Base-by-base conservation (phyloP, 768 basidiomycete species). In the Collybiopsis confluens region DNA sequence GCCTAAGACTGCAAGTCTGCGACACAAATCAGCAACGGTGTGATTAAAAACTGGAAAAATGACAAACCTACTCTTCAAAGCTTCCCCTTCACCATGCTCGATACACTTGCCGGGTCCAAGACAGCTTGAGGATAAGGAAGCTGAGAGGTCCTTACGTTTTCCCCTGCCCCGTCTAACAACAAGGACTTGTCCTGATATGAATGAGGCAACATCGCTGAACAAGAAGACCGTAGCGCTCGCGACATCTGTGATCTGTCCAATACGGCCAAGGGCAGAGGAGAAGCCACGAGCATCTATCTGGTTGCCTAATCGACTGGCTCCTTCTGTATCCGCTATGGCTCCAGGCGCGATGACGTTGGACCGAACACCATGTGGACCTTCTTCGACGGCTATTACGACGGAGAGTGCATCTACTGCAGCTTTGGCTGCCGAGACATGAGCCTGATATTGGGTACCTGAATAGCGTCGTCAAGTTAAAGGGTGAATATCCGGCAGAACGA, bases 391-490 rank as follows among this genome's bases (percentile, higher is more conserved):
- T 24, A 98, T 70, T 2, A 91, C 93, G 1, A 79, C 77, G 52
- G 90, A 91, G 4, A 94, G 74, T 0, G 94, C 92, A 64, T 99
- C 95, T 33, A 98, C 83, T 16, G 80, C 96, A 0, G 96, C 94
- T 68, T 98, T 99, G 21, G 95, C 95, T 8, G 94, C 91, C 11
- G 91, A 92, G 11, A 96, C 92, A 62, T 98, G 96, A 7, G 83
- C 92, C 70, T 98, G 95, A 67, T 85, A 91, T 0, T 91, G 89
- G 7, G 84, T 83, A 9, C 76, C 90, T 90, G 61, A 50, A 26
- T n/a, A n/a, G n/a, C n/a, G n/a, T n/a, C n/a, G 37, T 21, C 20
- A 10, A 26, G 24, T 28, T 46, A 16, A 27, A 40, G 7, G 27
- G 48, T 20, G 37, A 43, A 60, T 52, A 44, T 52, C 50, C 58